phyloP scores from a whole-genome alignment of 225 moss, liverwort and hornwort genomes.

The Marchantia paleacea region DNA sequence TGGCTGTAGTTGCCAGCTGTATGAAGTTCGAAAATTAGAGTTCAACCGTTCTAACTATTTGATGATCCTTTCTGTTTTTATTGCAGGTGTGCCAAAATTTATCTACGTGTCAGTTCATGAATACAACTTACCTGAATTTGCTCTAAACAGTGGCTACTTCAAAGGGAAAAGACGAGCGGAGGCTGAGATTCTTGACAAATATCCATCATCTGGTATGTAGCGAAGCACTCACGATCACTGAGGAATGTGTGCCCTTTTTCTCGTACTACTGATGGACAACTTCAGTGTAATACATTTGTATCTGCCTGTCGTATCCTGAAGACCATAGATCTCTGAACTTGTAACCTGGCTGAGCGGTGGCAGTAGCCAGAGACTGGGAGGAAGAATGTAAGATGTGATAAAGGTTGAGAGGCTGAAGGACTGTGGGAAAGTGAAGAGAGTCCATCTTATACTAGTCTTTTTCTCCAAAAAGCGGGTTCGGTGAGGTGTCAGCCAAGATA shows the following conservation, averaged over 20 bases:
- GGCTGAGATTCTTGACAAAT: conserved; percentile 51
- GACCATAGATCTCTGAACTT: background rate
- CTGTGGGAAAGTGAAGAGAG: too few relatives aligned
- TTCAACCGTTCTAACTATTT: background rate
- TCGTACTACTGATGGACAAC: too few relatives aligned
- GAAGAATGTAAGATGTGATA: too few relatives aligned
- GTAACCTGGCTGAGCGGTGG: too few relatives aligned
- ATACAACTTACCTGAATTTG: conserved; percentile 77
- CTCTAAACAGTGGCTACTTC: conserved; percentile 72
- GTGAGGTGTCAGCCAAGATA: too few relatives aligned
- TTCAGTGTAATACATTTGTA: too few relatives aligned
- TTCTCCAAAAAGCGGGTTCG: too few relatives aligned
- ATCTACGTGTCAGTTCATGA: conserved; percentile 85
- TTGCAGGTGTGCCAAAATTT: conserved; percentile 77
- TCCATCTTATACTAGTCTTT: too few relatives aligned
- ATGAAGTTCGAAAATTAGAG: background rate
- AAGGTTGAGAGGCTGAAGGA: too few relatives aligned
- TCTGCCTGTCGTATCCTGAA: background rate
- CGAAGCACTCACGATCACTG: background rate
- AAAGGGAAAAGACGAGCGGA: conserved; percentile 72
- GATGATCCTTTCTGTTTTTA: background rate
- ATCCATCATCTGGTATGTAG: conserved; percentile 53
- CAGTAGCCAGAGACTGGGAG: too few relatives aligned
- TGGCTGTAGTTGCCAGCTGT: background rate
- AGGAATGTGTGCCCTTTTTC: too few relatives aligned